A percentile compares a stretch with the other conserved stretches of the same genome.
Evolutionary conservation across 179 eudicot species (phyloP).

Genomic region (Gypsophila paniculata): DNA sequence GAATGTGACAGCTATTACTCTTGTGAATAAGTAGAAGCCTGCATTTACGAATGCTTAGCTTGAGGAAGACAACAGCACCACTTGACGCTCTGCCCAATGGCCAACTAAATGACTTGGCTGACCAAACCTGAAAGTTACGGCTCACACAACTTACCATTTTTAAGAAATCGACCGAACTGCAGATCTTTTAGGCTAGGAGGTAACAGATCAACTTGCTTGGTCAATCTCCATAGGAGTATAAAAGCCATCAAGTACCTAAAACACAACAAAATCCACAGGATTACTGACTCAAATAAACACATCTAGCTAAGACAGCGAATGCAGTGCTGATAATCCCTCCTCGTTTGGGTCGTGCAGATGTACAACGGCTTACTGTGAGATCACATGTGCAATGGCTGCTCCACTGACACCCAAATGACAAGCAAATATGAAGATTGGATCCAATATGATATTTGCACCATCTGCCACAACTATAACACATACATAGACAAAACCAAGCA

Average conservation of each 20-base stretch:
- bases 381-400: conserved; percentile 96
- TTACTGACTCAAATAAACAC: background rate
- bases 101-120: background rate
- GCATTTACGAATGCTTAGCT: background rate
- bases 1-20: conserved; percentile 83
- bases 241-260: conserved; percentile 69
- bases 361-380: conserved; percentile 70
- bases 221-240: conserved; percentile 61
- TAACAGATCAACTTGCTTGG: conserved; percentile 62
- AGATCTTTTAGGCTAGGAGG: conserved; percentile 64
- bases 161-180: conserved; percentile 70
- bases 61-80: background rate
- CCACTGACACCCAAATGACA: conserved; percentile 81
- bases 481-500: background rate
- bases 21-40: conserved; percentile 67
- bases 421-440: conserved; percentile 75
- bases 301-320: background rate
- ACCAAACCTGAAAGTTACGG: background rate
- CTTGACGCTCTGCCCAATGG: background rate
- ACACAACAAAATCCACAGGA: background rate
- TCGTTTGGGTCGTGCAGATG: background rate
- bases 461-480: conserved; percentile 70
- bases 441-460: conserved; percentile 66
- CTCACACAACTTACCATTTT: conserved; percentile 45
- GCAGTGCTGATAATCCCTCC: background rate